Evolutionary conservation across 2,329 filamentous ascomycete species (phyloP), one percentile per base, ranked within the genome.

Genomic region (Curvularia eragrostidis): DNA sequence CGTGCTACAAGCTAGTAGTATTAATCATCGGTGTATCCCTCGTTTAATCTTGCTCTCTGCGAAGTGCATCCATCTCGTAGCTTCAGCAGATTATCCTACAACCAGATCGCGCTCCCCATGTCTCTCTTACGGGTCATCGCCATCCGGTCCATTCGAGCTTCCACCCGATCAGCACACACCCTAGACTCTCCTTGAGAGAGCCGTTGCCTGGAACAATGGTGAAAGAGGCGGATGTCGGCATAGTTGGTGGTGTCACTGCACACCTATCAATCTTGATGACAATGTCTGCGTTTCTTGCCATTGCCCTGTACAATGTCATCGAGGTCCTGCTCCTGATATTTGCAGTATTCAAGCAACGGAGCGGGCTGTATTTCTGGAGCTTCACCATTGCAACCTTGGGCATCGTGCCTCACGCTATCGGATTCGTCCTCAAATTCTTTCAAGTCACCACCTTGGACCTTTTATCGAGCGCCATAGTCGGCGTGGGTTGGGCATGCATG

Each of bases 401-500:
- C 15, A 79, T 81, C 47, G 66, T 79, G 3, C 77, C 77, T 0
- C 80, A 82, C 51, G 69, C 74, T 23, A 60, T 78, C 3, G 82
- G 80, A 3, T 82, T 81, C 66, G 57, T 79, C 13, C 58, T 78
- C 13, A 78, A 79, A 4, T 79, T 79, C 56, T 68, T 59, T 58
- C 52, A 63, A 6, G 49, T 63, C 34, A 62, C 52, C 23, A 54
- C 48, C 74, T 76, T 56, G 6, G 48, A 59, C 38, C 18, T 60
- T 21, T 51, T 59, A 9, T 60, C 60, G 19, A 62, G 58, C 52
- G n/a, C 52, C 13, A 52, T 59, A 13, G 48, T 58, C 38, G 55
- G 42, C 21, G 38, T 65, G 3, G 66, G 84, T 7, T 83, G 85
- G 82, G 81, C 82, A 67, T 66, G 74, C 2, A 87, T 87, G 83